These are phyloP conservation scores for Tylopilus rubrobrunneus DNA, from an alignment of 768 basidiomycete species.

Conservation along the genomic window DNA sequence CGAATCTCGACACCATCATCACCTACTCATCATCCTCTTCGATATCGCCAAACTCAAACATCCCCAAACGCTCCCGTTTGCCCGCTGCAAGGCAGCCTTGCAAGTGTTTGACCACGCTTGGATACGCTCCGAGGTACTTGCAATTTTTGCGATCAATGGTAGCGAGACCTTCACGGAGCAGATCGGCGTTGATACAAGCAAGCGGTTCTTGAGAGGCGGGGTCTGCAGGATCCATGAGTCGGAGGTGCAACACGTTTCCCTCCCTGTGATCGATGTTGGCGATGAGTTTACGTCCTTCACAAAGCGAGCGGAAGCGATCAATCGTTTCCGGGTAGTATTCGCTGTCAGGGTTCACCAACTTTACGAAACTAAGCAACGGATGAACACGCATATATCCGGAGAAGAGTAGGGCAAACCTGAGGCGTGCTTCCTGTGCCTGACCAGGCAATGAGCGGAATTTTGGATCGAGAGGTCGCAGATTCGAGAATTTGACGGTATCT, in stretches of 20 bases:
- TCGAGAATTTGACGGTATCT: constrained; percentile 77
- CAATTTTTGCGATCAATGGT: constrained; percentile 74
- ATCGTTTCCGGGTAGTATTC: constrained; percentile 87
- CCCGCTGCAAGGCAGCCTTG: constrained; percentile 59
- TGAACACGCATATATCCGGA: neutral
- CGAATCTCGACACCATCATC: constrained; percentile 9
- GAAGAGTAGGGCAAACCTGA: constrained; percentile 51
- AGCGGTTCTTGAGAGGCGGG: constrained; percentile 65
- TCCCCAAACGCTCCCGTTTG: constrained; percentile 71
- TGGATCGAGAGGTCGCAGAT: constrained; percentile 84
- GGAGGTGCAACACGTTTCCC: constrained; percentile 73
- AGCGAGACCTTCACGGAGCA: constrained; percentile 85
- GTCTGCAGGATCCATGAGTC: constrained; percentile 87
- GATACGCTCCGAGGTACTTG: constrained; percentile 68
- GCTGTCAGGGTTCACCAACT: constrained; percentile 71
- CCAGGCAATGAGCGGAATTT: constrained; percentile 88
- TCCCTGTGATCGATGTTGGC: constrained; percentile 93
- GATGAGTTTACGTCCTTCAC: constrained; percentile 92
- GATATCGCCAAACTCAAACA: constrained; percentile 91
- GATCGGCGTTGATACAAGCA: constrained; percentile 83
- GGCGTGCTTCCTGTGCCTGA: constrained; percentile 91
- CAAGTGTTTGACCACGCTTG: constrained; percentile 61
- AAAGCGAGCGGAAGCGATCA: constrained; percentile 79
- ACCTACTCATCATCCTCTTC: constrained; percentile 64
- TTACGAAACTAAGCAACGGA: constrained; percentile 64